A percentile compares a stretch with the other conserved stretches of the same genome.
Evolutionary conservation across 352 stramenopile genomes (phyloP).

Genomic region (Phytopythium boreale): DNA sequence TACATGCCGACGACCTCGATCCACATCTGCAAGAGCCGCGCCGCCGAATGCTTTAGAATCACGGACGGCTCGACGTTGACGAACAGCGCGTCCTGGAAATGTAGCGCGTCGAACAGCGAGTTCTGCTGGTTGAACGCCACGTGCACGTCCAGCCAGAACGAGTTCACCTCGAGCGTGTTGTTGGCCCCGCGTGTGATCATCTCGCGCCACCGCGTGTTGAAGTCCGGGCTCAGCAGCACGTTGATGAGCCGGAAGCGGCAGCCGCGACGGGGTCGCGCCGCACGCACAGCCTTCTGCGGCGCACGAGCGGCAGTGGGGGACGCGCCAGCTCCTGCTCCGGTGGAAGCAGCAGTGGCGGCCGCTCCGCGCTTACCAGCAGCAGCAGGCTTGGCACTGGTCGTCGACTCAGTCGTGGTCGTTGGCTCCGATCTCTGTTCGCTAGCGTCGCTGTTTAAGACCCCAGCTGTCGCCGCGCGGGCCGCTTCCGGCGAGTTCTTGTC

Average conservation of each 20-base stretch:
- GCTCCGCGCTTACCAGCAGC: too few relatives aligned
- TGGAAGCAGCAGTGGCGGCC: not conserved
- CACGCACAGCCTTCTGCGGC: not conserved
- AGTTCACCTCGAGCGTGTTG: constrained; percentile 27
- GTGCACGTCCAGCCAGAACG: constrained; percentile 62
- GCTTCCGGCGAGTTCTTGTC: constrained; percentile 20
- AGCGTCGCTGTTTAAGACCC: not conserved
- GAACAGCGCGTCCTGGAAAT: constrained; percentile 67
- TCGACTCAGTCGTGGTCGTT: not conserved
- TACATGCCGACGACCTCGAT: constrained; percentile 55
- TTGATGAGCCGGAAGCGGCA: constrained; percentile 75
- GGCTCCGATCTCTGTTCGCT: not conserved
- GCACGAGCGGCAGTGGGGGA: not conserved
- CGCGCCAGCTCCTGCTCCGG: not conserved
- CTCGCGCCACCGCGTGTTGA: constrained; percentile 46
- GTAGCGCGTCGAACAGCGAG: constrained; percentile 42
- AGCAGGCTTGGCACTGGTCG: not conserved
- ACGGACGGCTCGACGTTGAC: constrained; percentile 43
- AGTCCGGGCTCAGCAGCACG: constrained; percentile 55
- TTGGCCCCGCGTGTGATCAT: constrained; percentile 23
- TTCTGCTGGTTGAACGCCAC: constrained; percentile 45
- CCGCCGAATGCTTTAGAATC: constrained; percentile 40
- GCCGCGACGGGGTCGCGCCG: constrained; percentile 35
- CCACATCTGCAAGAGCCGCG: constrained; percentile 64
- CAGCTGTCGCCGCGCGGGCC: not conserved